Percentiles rank a stretch among this genome's conserved stretches.
Conservation (phyloP, 2,329 filamentous ascomycete genomes). For the Alternaria postmessia region DNA sequence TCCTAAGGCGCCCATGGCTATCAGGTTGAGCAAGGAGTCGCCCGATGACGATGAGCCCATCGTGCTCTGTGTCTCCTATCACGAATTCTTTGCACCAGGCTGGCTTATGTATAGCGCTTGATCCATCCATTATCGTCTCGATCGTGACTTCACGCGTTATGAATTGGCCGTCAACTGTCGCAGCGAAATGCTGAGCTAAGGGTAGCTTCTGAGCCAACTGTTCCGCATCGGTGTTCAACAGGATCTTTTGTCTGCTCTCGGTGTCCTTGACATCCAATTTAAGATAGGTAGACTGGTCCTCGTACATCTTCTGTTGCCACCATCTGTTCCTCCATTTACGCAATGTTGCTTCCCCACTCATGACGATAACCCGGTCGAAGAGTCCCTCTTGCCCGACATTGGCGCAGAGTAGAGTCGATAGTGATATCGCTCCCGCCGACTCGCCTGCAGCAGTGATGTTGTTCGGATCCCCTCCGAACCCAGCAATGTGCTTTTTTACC, state of each 20-base stretch:
- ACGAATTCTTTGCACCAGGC: constrained; percentile 57
- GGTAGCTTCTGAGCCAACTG: constrained; percentile 33
- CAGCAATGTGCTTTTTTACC: constrained; percentile 50
- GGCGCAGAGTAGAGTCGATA: constrained; percentile 40
- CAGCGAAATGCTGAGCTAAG: constrained; percentile 37
- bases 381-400: constrained; percentile 32
- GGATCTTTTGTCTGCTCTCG: constrained; percentile 17
- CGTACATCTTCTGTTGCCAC: constrained; percentile 41
- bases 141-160: constrained; percentile 30
- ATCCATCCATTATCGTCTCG: constrained; percentile 23
- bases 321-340: constrained; percentile 34
- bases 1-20: constrained; percentile 20
- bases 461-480: constrained; percentile 51
- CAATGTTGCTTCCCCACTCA: constrained; percentile 42
- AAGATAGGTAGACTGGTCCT: constrained; percentile 32
- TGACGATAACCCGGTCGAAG: constrained; percentile 41
- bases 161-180: constrained; percentile 34
- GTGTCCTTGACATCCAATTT: constrained; percentile 21
- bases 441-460: constrained; percentile 55
- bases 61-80: constrained; percentile 58
- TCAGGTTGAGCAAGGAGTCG: constrained; percentile 44
- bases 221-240: constrained; percentile 30
- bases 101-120: constrained; percentile 45
- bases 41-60: constrained; percentile 44
- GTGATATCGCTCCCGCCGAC: constrained; percentile 55